Evolutionary conservation across 805 yeast species (phyloP), one percentile per base, ranked within the genome.

Genomic region (Cyberlindnera saturnus): DNA sequence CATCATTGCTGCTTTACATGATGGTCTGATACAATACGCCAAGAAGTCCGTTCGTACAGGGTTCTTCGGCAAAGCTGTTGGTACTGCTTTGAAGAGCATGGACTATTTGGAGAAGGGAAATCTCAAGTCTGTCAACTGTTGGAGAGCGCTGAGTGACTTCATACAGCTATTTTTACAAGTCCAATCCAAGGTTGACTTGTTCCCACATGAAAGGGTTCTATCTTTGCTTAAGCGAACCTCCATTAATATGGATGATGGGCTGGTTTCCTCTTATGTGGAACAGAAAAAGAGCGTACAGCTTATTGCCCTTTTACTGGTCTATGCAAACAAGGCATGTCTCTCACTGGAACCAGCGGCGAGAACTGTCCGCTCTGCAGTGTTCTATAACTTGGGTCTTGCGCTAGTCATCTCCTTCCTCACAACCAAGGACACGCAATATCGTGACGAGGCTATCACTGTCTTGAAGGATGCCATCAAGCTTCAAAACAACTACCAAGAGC

Each of bases 321-420:
- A 77, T 23, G 57, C 79, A 0, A 67, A 77, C 5, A 68, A 73
- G 44, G 71, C 70, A 9, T 78, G 80, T 4, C 46, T 76, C 2
- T 64, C 75, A 0, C 48, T 55, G 2, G 64, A 47, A 14, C 55
- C 69, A 29, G 48, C 64, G 0, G 59, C 79, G 19, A 74, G 78
- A 53, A 64, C 75, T 11, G 59, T 83, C 17, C 65, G 77, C 36
- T 73, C 93, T 0, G 68, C 80, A 9, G 62, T 71, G 0, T 66
- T 75, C 62, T 86, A 75, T 62, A 90, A 93, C 56, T 63, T 88
- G 30, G 97, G 95, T 2, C 61, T 82, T 13, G 69, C 86, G 0
- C 77, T 79, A 47, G 57, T 81, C 14, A 71, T 74, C 32, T 73
- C 78, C 2, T 71, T 59, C 60, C 50, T 64, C 31, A 51, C 60